Conservation (phyloP, 2,329 filamentous ascomycete genomes). For the Lasiodiplodia sp. region DNA sequence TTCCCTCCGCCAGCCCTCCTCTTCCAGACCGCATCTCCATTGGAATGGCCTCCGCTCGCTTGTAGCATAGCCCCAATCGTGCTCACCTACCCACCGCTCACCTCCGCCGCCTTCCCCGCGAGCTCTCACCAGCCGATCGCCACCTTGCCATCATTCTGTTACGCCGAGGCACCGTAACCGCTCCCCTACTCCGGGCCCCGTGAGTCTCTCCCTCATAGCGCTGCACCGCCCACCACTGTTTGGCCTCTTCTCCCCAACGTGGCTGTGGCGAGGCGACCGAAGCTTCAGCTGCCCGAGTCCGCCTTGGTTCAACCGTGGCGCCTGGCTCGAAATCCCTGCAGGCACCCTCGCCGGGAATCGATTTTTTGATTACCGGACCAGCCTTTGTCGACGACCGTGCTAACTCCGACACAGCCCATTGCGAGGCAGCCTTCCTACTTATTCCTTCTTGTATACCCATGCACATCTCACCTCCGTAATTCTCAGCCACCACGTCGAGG, state of each 20-base stretch:
- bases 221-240: constrained; percentile 14
- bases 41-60: constrained; percentile 22
- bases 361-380: neutral
- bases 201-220: constrained; percentile 13
- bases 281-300: constrained; percentile 2
- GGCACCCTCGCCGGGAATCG: neutral
- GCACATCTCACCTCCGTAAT: constrained; percentile 24
- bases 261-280: constrained; percentile 11
- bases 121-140: constrained; percentile 14
- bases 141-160: constrained; percentile 10
- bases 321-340: neutral
- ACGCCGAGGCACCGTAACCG: constrained; percentile 6
- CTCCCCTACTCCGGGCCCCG: constrained; percentile 10
- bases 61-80: constrained; percentile 27
- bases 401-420: constrained; percentile 26
- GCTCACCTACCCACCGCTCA: constrained; percentile 22
- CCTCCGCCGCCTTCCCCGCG: constrained; percentile 15
- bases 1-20: neutral
- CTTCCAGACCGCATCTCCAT: constrained; percentile 22
- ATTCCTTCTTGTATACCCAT: constrained; percentile 29
- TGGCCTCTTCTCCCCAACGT: constrained; percentile 6
- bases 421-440: constrained; percentile 17
- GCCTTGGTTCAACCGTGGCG: constrained; percentile 26
- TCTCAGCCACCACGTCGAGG: constrained; percentile 15
- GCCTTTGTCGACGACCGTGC: constrained; percentile 1